Evolutionary conservation across 2,329 filamentous ascomycete genomes (phyloP).

Genomic region (Trichophyton simii): DNA sequence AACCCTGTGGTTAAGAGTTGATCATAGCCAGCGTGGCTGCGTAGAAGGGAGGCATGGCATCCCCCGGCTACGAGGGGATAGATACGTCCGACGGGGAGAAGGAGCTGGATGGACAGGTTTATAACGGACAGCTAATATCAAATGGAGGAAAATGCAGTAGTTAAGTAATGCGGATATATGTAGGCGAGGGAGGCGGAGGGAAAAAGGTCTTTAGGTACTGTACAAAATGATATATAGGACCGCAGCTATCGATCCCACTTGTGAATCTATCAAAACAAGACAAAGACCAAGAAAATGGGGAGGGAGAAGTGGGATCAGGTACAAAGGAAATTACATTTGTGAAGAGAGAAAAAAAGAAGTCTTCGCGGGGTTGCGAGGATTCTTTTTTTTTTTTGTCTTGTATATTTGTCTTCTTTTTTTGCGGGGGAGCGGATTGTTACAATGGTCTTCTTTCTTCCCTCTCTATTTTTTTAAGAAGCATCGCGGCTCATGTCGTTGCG

Average conservation of each 20-base stretch:
- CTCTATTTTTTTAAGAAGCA: slow-evolving; percentile 23
- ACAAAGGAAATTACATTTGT: not conserved
- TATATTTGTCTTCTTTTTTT: not conserved
- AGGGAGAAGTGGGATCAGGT: not conserved
- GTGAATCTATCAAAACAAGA: slow-evolving; percentile 10
- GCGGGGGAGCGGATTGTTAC: not conserved
- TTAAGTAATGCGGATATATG: not conserved
- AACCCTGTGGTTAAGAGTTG: not conserved
- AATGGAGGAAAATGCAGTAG: not conserved
- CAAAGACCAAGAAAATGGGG: not conserved
- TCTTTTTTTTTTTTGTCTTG: not conserved
- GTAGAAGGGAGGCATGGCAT: not conserved
- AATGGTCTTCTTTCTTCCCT: too few relatives aligned
- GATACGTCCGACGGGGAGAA: not conserved
- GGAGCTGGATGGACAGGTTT: not conserved
- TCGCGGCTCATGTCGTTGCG: slow-evolving; percentile 82
- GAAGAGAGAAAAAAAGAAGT: not conserved
- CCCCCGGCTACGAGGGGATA: not conserved
- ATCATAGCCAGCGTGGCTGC: not conserved
- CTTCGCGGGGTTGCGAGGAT: not conserved
- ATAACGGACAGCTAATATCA: not conserved
- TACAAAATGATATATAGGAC: slow-evolving; percentile 10
- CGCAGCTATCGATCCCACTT: slow-evolving; percentile 7
- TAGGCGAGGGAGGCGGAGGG: slow-evolving; percentile 4
- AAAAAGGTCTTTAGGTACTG: slow-evolving; percentile 10